A percentile compares a stretch with the other conserved stretches of the same genome.
These are phyloP conservation scores for Aspergillus ochraceus DNA, from an alignment of 2,329 filamentous ascomycete species.

Conservation along the genomic window DNA sequence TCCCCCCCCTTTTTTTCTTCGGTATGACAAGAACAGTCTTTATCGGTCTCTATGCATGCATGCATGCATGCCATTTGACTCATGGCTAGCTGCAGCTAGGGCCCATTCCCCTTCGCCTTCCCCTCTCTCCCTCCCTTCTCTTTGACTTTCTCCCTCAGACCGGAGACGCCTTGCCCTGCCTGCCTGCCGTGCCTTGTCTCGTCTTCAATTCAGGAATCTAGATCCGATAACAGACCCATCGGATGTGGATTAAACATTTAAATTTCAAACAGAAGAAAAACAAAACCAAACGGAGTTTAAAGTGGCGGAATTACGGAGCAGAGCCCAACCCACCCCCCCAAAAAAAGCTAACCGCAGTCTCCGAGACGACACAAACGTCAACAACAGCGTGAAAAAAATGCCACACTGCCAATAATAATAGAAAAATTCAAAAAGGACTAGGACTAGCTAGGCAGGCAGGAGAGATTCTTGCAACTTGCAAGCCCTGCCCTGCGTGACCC, in stretches of 20 bases:
- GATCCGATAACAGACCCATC: not conserved
- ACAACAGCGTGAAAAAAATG: no score
- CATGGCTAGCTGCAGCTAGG: slow-evolving; percentile 17
- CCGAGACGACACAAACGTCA: no score
- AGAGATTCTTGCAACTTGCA: not conserved
- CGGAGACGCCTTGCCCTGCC: not conserved
- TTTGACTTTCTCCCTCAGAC: not conserved
- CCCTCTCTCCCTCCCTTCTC: no score
- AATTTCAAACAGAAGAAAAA: not conserved
- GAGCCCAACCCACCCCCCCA: no score
- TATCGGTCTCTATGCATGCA: slow-evolving; percentile 12
- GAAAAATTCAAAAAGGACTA: no score
- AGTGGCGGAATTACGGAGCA: no score
- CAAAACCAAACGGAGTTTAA: not conserved
- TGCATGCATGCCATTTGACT: slow-evolving; percentile 19
- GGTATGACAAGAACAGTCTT: not conserved
- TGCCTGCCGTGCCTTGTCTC: not conserved
- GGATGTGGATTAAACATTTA: not conserved
- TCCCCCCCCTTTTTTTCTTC: not conserved
- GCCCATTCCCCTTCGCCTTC: not conserved
- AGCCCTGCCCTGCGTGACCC: slow-evolving; percentile 4
- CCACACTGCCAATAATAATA: not conserved
- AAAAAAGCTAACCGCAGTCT: no score
- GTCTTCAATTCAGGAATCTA: not conserved
- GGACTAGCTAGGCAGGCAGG: not conserved